Conservation (phyloP, 257 asterid species). For the Phtheirospermum japonicum region DNA sequence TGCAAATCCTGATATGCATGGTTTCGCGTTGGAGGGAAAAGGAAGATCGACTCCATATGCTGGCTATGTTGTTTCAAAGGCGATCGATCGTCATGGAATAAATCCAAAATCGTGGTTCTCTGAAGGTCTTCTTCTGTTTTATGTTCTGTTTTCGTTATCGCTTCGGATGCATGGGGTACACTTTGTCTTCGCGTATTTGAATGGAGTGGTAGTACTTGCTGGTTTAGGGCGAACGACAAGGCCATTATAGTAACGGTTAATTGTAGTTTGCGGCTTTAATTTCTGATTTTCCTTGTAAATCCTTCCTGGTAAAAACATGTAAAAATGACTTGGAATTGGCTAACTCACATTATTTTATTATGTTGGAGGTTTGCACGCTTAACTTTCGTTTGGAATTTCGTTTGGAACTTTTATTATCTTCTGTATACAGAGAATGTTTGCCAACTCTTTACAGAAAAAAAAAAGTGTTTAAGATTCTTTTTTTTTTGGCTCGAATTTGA, state of each 20-base stretch:
- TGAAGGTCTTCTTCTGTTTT: slow-evolving; percentile 6
- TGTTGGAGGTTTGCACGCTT: background rate
- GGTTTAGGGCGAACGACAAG: background rate
- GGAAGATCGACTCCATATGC: background rate
- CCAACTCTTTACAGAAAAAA: no score
- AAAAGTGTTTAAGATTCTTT: no score
- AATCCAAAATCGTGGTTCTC: slow-evolving; percentile 14
- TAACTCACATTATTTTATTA: slow-evolving; percentile 11
- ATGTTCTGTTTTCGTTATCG: slow-evolving; percentile 5
- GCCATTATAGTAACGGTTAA: background rate
- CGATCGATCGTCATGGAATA: slow-evolving; percentile 16
- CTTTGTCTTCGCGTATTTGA: no score
- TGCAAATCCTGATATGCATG: slow-evolving; percentile 11
- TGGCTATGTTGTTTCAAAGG: slow-evolving; percentile 2
- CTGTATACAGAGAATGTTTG: no score
- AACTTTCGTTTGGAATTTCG: no score
- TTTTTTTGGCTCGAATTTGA: no score
- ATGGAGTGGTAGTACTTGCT: background rate
- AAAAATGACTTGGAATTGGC: slow-evolving; percentile 17
- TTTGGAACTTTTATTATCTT: background rate
- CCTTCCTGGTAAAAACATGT: slow-evolving; percentile 18
- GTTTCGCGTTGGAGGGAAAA: slow-evolving; percentile 16
- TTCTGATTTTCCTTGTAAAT: slow-evolving; percentile 27
- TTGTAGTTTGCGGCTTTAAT: background rate
- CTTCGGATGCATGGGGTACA: slow-evolving; percentile 10